Evolutionary conservation across 2,329 filamentous ascomycete genomes (phyloP).

Genomic region (Juglanconis sp.): DNA sequence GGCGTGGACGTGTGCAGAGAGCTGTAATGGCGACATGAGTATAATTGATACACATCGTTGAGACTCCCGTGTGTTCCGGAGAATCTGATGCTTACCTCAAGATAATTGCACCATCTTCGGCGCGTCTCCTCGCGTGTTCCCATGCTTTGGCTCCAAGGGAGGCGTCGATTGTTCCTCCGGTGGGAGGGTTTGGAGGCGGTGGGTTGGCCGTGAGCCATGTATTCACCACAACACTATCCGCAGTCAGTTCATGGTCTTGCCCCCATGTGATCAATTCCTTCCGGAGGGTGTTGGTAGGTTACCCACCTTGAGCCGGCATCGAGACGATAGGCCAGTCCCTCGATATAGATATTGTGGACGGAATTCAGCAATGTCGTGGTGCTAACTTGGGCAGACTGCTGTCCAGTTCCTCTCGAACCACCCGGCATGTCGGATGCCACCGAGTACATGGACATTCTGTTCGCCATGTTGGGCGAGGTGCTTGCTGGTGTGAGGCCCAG

Average conservation of each 20-base stretch:
- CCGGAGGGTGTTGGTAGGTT: no score
- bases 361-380: conserved; percentile 91
- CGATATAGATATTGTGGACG: conserved; percentile 83
- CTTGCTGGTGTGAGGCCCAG: conserved; percentile 32
- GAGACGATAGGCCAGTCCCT: conserved; percentile 76
- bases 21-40: conserved; percentile 41
- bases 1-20: conserved; percentile 87
- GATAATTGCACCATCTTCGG: conserved; percentile 91
- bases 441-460: conserved; percentile 68
- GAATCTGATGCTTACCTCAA: conserved; percentile 62
- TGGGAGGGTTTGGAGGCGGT: conserved; percentile 62
- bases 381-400: conserved; percentile 76
- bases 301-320: conserved; percentile 68
- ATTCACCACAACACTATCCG: conserved; percentile 78
- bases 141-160: conserved; percentile 79
- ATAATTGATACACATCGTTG: neutral
- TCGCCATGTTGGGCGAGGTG: conserved; percentile 48
- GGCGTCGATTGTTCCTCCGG: conserved; percentile 76
- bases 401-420: conserved; percentile 54
- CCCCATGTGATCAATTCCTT: neutral
- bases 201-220: conserved; percentile 86
- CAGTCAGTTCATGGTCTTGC: neutral
- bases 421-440: conserved; percentile 59
- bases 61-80: neutral
- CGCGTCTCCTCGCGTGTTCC: conserved; percentile 92